Base-by-base conservation (phyloP, 2,329 filamentous ascomycete genomes). In the Colletotrichum sansevieriae region DNA sequence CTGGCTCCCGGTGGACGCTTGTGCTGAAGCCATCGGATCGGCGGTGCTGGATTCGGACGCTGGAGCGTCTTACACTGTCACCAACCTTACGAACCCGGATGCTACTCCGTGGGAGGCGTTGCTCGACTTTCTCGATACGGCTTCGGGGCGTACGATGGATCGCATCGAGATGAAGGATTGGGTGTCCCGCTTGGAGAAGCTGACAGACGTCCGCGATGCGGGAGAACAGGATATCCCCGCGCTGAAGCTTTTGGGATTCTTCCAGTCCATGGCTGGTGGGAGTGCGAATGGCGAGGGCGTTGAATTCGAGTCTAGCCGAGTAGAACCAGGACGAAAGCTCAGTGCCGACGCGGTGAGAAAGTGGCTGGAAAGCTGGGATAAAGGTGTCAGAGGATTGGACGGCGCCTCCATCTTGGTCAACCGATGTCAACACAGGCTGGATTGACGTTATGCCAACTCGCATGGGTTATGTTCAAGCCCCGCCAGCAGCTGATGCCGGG, bases 1-100 rank as follows among this genome's bases (percentile, higher is more conserved):
- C 60, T 68, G 65, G 65, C 39, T 68, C 0, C 65, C 65, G 3
- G 60, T 68, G 1, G 65, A 68, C n/a, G 11, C 46, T n/a, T 68
- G 65, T 2, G 65, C 65, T 3, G 37, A 41, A 11, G 41, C 39
- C 3, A 35, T 64, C 5, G 2, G 8, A 0, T 1, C 33, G 3
- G 60, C 3, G 0, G 37, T 64, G 1, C 12, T 68, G 3, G 22
- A 12, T 3, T n/a, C 25, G 2, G 20, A 11, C 1, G 25, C 35
- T 3, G 33, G 12, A 1, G 13, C 22, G n/a, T 5, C 11, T 6
- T 68, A 54, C 6, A 4, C 6, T 6, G 60, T 68, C 8, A 44
- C 18, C 0, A 68, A 68, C 2, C n/a, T 68, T 1, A 29, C 52
- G 1, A 68, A 64, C 25, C 60, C 60, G 3, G 18, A 15, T 20